Evolutionary conservation across 148 eudicot genomes (phyloP).

Genomic region (Rhododendron molle): DNA sequence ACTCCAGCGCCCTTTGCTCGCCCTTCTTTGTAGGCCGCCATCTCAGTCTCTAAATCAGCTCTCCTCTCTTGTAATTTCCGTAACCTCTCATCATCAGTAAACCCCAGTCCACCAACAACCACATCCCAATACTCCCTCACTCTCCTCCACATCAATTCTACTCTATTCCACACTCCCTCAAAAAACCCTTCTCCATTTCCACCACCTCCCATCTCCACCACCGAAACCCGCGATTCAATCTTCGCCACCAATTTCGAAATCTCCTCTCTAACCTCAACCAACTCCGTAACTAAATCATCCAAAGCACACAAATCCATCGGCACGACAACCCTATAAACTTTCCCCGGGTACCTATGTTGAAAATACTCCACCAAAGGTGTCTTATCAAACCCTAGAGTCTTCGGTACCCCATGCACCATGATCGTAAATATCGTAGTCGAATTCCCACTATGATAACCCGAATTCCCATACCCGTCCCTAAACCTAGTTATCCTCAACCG

Average conservation of each 20-base stretch:
- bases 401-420: slow-evolving; percentile 81
- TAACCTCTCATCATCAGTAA: slow-evolving; percentile 65
- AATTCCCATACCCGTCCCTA: slow-evolving; percentile 76
- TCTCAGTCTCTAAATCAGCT: slow-evolving; percentile 85
- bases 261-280: slow-evolving; percentile 74
- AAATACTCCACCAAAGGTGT: slow-evolving; percentile 76
- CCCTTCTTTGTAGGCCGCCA: slow-evolving; percentile 87
- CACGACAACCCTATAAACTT: slow-evolving; percentile 64
- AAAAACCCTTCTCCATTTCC: slow-evolving; percentile 20
- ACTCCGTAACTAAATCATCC: slow-evolving; percentile 72
- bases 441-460: slow-evolving; percentile 46
- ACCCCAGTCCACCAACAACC: slow-evolving; percentile 43
- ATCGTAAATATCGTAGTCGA: slow-evolving; percentile 71
- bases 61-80: slow-evolving; percentile 78
- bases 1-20: slow-evolving; percentile 88
- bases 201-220: slow-evolving; percentile 27
- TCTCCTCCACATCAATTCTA: slow-evolving; percentile 36
- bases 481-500: slow-evolving; percentile 68
- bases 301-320: slow-evolving; percentile 90
- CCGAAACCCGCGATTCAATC: slow-evolving; percentile 47
- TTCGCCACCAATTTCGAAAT: slow-evolving; percentile 59
- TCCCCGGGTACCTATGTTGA: slow-evolving; percentile 74
- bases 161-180: slow-evolving; percentile 23
- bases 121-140: slow-evolving; percentile 40
- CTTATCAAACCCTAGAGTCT: slow-evolving; percentile 54